phyloP scores from a whole-genome alignment of 2,329 filamentous ascomycete species.

The Cordyceps fumosorosea region DNA sequence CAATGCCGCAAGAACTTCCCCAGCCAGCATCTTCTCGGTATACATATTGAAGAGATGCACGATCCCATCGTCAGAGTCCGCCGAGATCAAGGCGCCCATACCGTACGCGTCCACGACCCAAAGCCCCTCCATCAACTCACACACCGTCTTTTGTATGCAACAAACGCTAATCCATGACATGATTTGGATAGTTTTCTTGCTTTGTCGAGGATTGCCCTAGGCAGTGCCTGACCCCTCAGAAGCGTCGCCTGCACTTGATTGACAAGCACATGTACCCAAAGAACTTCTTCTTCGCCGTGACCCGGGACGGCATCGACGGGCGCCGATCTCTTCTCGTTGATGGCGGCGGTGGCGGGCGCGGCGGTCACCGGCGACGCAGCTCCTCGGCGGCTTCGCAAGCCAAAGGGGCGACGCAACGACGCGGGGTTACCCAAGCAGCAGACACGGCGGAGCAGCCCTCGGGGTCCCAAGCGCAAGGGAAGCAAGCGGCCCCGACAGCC shows the following conservation, averaged over 20 bases:
- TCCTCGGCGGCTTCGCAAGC: slow-evolving; percentile 35
- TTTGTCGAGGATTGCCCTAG: slow-evolving; percentile 85
- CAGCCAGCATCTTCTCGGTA: slow-evolving; percentile 66
- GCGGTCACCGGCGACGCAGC: slow-evolving; percentile 38
- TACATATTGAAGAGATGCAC: slow-evolving; percentile 90
- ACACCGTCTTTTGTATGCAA: background rate
- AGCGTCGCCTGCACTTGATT: slow-evolving; percentile 80
- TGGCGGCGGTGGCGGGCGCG: slow-evolving; percentile 16
- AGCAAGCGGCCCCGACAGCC: slow-evolving; percentile 14
- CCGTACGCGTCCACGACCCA: no score
- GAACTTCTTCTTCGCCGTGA: slow-evolving; percentile 81
- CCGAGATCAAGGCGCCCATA: slow-evolving; percentile 78
- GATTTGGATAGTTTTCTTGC: slow-evolving; percentile 63
- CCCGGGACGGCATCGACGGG: slow-evolving; percentile 84
- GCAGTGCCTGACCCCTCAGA: slow-evolving; percentile 75
- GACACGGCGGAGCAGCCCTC: background rate
- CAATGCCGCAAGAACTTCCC: slow-evolving; percentile 87
- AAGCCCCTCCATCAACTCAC: background rate
- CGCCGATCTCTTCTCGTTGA: slow-evolving; percentile 70
- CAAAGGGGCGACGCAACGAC: slow-evolving; percentile 26
- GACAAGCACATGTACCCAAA: slow-evolving; percentile 91
- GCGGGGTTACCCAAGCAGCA: slow-evolving; percentile 24
- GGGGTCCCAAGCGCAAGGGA: background rate
- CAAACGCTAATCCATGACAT: background rate
- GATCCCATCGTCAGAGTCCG: slow-evolving; percentile 69